Evolutionary conservation across 75 land plant genomes (phyloP), one percentile per base, ranked within the genome.

Genomic region (Isoetes taiwanensis): DNA sequence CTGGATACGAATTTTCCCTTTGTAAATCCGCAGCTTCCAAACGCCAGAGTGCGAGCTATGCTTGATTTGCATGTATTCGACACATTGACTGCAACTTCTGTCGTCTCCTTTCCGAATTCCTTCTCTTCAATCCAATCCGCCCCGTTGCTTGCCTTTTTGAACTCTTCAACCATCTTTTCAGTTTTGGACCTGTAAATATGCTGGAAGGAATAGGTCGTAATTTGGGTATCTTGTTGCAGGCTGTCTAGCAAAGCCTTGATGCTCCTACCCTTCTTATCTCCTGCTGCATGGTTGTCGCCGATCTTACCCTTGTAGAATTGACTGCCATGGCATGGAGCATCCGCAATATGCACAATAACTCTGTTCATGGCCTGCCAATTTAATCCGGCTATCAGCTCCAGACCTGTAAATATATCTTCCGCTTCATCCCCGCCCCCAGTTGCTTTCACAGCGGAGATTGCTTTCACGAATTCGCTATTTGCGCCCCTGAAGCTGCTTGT

Each of bases 261-360:
- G n/a, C 21, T n/a, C 12, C 68, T 48, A 26, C 63, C 63, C 4
- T 40, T 2, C 14, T 14, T 5, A 31, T 65, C 68, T 5, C 68
- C 68, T 4, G 6, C 0, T 14, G 62, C 52, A 31, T 58, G 43
- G 17, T 30, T 12, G 64, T 65, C 68, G 2, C 50, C 25, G 5
- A 57, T 62, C 27, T 56, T 34, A 4, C 16, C 16, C 3, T 55
- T 41, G 24, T 64, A 59, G 24, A 54, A 64, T 19, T 35, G 26
- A 2, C 17, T 17, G 6, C 66, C 66, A 27, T 64, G 66, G 21
- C 66, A 64, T 26, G 66, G 66, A 10, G 63, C 66, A 37, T 64
- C 66, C 2, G 32, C 66, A 28, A 64, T 64, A 28, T 64, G 66
- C 12, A 54, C 12, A 1, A 64, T 32, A 16, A 64, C 16, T 12